Evolutionary conservation across 495 filamentous ascomycete species (phyloP).

Genomic region (Podospora anserina): DNA sequence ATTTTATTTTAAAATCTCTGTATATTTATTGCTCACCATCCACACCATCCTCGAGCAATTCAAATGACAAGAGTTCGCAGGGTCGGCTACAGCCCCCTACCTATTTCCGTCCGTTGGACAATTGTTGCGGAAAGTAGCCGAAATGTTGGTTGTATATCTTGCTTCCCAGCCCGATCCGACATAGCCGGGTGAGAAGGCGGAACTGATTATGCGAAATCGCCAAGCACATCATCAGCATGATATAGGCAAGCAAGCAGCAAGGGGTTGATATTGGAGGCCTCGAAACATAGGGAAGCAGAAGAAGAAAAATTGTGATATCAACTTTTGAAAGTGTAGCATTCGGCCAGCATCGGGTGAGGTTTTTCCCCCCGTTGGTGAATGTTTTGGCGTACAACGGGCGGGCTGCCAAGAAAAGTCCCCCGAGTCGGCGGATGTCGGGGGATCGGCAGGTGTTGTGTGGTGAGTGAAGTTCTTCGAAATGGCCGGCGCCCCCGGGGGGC

Average conservation of each 20-base stretch:
- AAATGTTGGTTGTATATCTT: background rate
- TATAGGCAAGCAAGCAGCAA: background rate
- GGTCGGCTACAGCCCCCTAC: background rate
- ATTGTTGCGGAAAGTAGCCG: background rate
- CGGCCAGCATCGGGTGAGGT: constrained; percentile 18
- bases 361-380: background rate
- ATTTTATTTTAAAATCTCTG: background rate
- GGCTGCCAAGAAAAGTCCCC: constrained; percentile 23
- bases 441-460: constrained; percentile 19
- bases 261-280: constrained; percentile 1
- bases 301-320: too few species aligned
- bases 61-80: background rate
- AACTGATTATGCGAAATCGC: background rate
- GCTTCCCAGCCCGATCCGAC: background rate
- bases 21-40: background rate
- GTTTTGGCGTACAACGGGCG: background rate
- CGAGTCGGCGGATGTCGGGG: constrained; percentile 31
- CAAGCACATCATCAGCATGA: background rate
- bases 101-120: background rate
- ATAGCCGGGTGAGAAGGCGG: background rate
- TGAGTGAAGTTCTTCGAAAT: background rate
- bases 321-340: background rate
- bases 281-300: background rate
- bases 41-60: background rate
- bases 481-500: background rate